These are phyloP conservation scores for Xerocomus nothofagi DNA, from an alignment of 1,284 basidiomycete species.

Conservation along the genomic window DNA sequence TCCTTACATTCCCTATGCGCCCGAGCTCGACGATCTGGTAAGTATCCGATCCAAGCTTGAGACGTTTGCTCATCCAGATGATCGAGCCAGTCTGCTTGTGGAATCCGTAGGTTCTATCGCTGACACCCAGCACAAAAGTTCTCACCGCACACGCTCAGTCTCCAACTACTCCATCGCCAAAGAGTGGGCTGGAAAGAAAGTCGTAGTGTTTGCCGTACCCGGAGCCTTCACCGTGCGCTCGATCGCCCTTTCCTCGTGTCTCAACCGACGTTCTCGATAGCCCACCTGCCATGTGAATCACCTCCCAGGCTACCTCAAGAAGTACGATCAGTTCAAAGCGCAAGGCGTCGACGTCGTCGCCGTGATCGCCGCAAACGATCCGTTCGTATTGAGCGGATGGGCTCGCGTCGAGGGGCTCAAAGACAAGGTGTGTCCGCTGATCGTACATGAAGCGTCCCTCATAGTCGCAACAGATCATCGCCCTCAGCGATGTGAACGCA, in stretches of 20 bases:
- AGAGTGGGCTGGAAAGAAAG: slow-evolving; percentile 82
- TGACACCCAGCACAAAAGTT: background rate
- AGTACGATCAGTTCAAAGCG: slow-evolving; percentile 65
- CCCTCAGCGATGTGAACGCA: slow-evolving; percentile 65
- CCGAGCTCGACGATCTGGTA: slow-evolving; percentile 65
- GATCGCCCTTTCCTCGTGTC: slow-evolving; percentile 1
- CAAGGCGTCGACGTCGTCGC: slow-evolving; percentile 75
- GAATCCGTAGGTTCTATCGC: slow-evolving; percentile 50
- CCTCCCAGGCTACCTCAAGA: slow-evolving; percentile 68
- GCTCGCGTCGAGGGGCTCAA: slow-evolving; percentile 64
- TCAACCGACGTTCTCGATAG: slow-evolving; percentile 33
- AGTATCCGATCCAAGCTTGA: slow-evolving; percentile 22
- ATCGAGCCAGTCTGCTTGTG: slow-evolving; percentile 51
- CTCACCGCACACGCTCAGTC: slow-evolving; percentile 36
- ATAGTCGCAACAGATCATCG: slow-evolving; percentile 49
- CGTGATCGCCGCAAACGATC: slow-evolving; percentile 71
- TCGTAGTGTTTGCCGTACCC: slow-evolving; percentile 76
- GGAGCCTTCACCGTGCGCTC: slow-evolving; percentile 74
- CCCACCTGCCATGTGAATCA: slow-evolving; percentile 75
- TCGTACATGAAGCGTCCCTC: background rate
- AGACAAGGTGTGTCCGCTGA: slow-evolving; percentile 57
- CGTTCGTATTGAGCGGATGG: slow-evolving; percentile 82
- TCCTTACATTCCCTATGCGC: slow-evolving; percentile 61
- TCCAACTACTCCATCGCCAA: slow-evolving; percentile 52
- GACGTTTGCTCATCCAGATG: slow-evolving; percentile 1